Evolutionary conservation across 1,284 basidiomycete genomes (phyloP), one percentile per base, ranked within the genome.

Genomic region (Polyporus tsugae): DNA sequence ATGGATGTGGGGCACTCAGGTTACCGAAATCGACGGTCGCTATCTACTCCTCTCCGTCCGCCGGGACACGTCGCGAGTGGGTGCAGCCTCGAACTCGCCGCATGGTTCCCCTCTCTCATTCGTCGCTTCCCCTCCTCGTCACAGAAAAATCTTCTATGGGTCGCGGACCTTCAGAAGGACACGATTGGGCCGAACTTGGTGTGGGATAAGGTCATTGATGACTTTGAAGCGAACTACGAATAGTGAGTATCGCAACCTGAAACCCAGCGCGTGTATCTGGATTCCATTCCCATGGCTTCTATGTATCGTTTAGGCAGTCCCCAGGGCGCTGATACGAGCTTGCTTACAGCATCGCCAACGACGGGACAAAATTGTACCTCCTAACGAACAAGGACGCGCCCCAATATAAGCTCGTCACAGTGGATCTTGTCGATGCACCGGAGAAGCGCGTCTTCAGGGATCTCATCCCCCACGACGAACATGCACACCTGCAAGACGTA

Each of bases 111-210:
- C 22, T 11, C 59, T 69, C 67, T 63, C 59, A 44, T 10, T 39
- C 46, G 9, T 15, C 10, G 36, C 58, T 57, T 38, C 22, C 29
- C 17, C 36, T 9, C 15, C 17, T 19, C 19, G 49, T 13, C 38
- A n/a, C 72, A 93, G 91, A 90, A 89, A 86, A 90, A 91, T 75
- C 78, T 88, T n/a, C 78, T 94, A 1, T 94, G 92, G 92, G 82
- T 94, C 52, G 86, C 90, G 2, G 89, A 94, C 74, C 80, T 93
- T 11, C 76, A 86, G 59, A 80, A 85, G 63, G 84, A 87, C 65
- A 80, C 84, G 64, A 90, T 93, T 22, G 86, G 86, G 6, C 83
- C 83, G 57, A 84, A 91, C 70, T 86, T 94, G 75, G 83, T 86
- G 70, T 94, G 92, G 92, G 82, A 84, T 68, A 93, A 92, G 78